These are phyloP conservation scores for Nepenthes mirabilis DNA, from an alignment of 148 eudicot genomes.

Conservation along the genomic window DNA sequence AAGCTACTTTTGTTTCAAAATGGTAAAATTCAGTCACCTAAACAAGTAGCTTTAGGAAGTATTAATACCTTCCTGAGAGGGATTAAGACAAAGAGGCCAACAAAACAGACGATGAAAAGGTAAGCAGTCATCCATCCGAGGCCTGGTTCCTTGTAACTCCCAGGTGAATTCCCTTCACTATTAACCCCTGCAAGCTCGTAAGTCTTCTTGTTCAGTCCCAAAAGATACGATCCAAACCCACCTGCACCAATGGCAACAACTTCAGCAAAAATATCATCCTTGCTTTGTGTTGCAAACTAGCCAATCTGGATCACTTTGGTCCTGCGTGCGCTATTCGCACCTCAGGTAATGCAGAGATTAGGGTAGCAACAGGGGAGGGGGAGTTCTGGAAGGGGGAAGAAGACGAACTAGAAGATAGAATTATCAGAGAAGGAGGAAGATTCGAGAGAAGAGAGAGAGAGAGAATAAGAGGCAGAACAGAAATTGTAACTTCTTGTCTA, in stretches of 20 bases:
- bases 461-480: too few relatives aligned
- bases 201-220: constrained; percentile 65
- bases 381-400: too few relatives aligned
- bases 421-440: too few relatives aligned
- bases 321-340: too few relatives aligned
- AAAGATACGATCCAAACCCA: constrained; percentile 70
- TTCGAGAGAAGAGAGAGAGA: too few relatives aligned
- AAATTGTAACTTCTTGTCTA: too few relatives aligned
- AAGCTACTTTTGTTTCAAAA: background rate
- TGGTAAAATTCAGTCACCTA: background rate
- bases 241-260: constrained; percentile 22
- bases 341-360: too few relatives aligned
- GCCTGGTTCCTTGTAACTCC: constrained; percentile 61
- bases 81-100: constrained; percentile 73
- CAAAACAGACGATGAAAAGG: constrained; percentile 61
- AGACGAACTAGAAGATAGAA: too few relatives aligned
- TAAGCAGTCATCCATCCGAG: constrained; percentile 73
- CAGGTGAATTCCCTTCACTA: constrained; percentile 41
- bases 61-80: constrained; percentile 66
- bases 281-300: too few relatives aligned
- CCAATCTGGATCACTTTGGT: too few relatives aligned
- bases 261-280: too few relatives aligned
- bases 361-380: too few relatives aligned
- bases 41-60: background rate
- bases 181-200: constrained; percentile 59